Evolutionary conservation across 176 grass and related monocot species (phyloP).

Genomic region (Zoysia pacifica): DNA sequence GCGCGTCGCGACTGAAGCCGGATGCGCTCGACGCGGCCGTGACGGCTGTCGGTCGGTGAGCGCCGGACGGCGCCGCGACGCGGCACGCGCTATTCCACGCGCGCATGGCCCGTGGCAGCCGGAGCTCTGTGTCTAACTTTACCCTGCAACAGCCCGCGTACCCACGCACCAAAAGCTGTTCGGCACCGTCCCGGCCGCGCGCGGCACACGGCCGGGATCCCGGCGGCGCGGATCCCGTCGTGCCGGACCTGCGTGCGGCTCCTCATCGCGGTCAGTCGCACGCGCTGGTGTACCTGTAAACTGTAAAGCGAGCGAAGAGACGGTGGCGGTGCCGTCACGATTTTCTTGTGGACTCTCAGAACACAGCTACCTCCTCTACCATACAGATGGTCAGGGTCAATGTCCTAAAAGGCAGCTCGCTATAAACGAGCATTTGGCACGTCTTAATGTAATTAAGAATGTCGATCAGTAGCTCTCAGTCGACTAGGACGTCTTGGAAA

Average conservation of each 20-base stretch:
- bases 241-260: not conserved
- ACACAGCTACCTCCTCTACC: not conserved
- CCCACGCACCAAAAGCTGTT: not conserved
- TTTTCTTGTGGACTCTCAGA: not conserved
- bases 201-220: conserved; percentile 20
- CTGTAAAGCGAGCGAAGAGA: not conserved
- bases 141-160: no score
- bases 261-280: not conserved
- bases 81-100: no score
- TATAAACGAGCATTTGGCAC: no score
- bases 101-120: no score
- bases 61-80: not conserved
- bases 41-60: not conserved
- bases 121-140: no score
- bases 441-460: no score
- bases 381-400: not conserved
- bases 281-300: not conserved
- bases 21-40: not conserved
- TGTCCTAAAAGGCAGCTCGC: no score
- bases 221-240: conserved; percentile 23
- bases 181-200: not conserved
- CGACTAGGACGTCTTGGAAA: no score
- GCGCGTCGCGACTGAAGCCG: not conserved
- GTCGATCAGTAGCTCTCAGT: no score
- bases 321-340: not conserved